Conservation (phyloP, 352 stramenopile genomes). For the Phytophthora macrochlamydospora region DNA sequence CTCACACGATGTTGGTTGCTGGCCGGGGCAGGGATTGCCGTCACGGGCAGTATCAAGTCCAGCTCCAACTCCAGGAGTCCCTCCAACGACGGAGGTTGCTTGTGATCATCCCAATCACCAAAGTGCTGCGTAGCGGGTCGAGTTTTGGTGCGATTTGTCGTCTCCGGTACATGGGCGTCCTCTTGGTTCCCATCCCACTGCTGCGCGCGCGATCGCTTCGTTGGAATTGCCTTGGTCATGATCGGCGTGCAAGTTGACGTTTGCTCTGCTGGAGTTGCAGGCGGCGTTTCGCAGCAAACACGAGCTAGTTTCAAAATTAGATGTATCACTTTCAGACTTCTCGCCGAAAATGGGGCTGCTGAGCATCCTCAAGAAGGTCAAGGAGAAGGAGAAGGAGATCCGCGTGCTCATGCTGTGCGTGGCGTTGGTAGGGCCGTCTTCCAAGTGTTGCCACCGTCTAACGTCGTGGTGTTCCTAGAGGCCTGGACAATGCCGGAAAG, state of each 20-base stretch:
- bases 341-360: constrained; percentile 82
- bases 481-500: constrained; percentile 99
- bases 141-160: constrained; percentile 11
- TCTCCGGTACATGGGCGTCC: constrained; percentile 13
- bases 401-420: constrained; percentile 96
- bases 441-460: constrained; percentile 1
- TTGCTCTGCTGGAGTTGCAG: constrained; percentile 5
- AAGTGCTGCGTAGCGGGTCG: constrained; percentile 23
- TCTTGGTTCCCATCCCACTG: constrained; percentile 37
- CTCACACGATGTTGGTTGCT: constrained; percentile 33
- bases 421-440: background rate
- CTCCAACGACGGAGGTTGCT: constrained; percentile 41
- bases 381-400: constrained; percentile 99
- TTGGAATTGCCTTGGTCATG: constrained; percentile 30
- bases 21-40: constrained; percentile 10
- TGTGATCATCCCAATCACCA: constrained; percentile 12
- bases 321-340: background rate
- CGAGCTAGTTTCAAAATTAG: too few relatives aligned
- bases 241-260: background rate
- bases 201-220: constrained; percentile 6
- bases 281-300: constrained; percentile 18
- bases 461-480: constrained; percentile 48
- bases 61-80: constrained; percentile 57
- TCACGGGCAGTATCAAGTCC: constrained; percentile 33
- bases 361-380: constrained; percentile 97